These are phyloP conservation scores for Kluyveromyces aestuarii DNA, from an alignment of 805 yeast species.

Conservation along the genomic window DNA sequence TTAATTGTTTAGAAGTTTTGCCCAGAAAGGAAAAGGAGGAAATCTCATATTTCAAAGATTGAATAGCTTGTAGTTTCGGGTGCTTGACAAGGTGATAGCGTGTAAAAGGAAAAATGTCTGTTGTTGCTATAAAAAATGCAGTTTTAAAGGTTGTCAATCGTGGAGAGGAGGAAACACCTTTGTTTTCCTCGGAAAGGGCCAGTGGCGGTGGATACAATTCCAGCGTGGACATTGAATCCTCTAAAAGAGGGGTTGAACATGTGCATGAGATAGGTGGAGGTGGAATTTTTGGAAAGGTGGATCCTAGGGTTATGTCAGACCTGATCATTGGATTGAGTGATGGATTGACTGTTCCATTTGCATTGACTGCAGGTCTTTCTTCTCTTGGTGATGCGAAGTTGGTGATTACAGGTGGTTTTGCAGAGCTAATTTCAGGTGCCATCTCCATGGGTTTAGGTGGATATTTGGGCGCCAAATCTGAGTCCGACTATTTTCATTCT, in stretches of 20 bases:
- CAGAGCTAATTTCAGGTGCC: constrained; percentile 94
- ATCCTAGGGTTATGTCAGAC: constrained; percentile 92
- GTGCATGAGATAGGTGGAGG: constrained; percentile 3
- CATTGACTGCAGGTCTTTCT: constrained; percentile 91
- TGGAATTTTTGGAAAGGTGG: constrained; percentile 45
- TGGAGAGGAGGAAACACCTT: constrained; percentile 10
- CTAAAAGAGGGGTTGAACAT: constrained; percentile 5
- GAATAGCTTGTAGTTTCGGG: neutral
- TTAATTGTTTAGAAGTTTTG: neutral
- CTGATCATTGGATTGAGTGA: constrained; percentile 89
- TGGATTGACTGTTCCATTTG: constrained; percentile 98
- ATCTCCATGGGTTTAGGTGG: constrained; percentile 98
- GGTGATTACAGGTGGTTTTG: constrained; percentile 96
- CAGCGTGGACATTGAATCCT: constrained; percentile 1
- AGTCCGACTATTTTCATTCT: constrained; percentile 61
- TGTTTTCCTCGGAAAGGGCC: constrained; percentile 5
- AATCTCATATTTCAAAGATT: too few relatives aligned
- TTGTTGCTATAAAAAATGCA: constrained; percentile 25
- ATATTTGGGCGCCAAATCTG: constrained; percentile 87
- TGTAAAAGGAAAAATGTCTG: constrained; percentile 15
- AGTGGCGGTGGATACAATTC: neutral
- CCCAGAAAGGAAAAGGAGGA: neutral
- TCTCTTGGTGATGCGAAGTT: constrained; percentile 81
- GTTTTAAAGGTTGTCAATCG: constrained; percentile 12
- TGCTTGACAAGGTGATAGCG: neutral